Evolutionary conservation across 2,329 filamentous ascomycete genomes (phyloP).

Genomic region (Periconia sp.): DNA sequence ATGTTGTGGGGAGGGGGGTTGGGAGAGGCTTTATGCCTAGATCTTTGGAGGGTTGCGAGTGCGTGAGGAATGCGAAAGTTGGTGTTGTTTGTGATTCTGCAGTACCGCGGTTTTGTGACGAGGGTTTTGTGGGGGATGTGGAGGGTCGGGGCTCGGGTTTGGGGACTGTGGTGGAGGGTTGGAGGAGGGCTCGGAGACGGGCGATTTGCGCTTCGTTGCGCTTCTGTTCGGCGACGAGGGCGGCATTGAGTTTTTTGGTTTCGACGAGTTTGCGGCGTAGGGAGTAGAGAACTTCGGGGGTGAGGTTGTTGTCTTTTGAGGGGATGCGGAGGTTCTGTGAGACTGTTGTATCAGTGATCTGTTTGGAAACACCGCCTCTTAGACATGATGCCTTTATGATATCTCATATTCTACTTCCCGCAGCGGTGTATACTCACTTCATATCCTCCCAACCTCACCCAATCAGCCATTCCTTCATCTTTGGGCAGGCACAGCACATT

Average conservation of each 20-base stretch:
- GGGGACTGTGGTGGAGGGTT: slow-evolving; percentile 6
- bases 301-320: slow-evolving; percentile 49
- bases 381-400: neutral
- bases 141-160: slow-evolving; percentile 25
- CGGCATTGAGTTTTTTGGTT: slow-evolving; percentile 72
- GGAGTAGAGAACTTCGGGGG: slow-evolving; percentile 68
- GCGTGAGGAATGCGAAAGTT: slow-evolving; percentile 60
- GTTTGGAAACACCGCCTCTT: neutral
- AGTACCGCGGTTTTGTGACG: neutral
- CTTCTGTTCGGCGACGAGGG: slow-evolving; percentile 68
- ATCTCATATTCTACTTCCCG: neutral
- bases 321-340: slow-evolving; percentile 28
- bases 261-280: slow-evolving; percentile 75
- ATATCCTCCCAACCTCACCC: slow-evolving; percentile 84
- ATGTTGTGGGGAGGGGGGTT: slow-evolving; percentile 1
- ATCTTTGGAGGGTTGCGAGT: slow-evolving; percentile 49
- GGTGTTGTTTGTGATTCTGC: slow-evolving; percentile 7
- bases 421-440: slow-evolving; percentile 54
- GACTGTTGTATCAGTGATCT: slow-evolving; percentile 1
- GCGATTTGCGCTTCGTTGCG: slow-evolving; percentile 72
- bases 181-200: slow-evolving; percentile 62
- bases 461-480: slow-evolving; percentile 59
- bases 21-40: slow-evolving; percentile 48
- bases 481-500: slow-evolving; percentile 64
- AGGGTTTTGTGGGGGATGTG: slow-evolving; percentile 15